These are phyloP conservation scores for Sugiyamaella japonica DNA, from an alignment of 1,139 yeast genomes.

Conservation along the genomic window DNA sequence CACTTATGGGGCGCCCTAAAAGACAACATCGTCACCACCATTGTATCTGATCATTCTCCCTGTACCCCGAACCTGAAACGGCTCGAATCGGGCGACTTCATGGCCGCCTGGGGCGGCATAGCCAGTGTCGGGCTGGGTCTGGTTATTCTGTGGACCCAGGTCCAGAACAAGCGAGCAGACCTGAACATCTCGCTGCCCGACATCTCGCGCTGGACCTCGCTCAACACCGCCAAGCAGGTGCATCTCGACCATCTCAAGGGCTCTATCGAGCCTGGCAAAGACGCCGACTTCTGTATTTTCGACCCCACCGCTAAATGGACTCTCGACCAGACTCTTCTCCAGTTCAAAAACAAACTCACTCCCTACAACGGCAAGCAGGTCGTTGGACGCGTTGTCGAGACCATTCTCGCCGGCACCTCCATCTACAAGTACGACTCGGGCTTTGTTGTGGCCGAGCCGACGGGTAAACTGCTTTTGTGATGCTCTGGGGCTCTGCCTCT, in stretches of 20 bases:
- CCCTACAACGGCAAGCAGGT: constrained; percentile 76
- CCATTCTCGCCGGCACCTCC: constrained; percentile 71
- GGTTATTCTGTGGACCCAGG: constrained; percentile 76
- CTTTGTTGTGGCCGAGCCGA: constrained; percentile 20
- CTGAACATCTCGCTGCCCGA: constrained; percentile 51
- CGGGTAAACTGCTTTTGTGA: constrained; percentile 25
- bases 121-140: constrained; percentile 90
- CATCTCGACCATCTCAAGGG: constrained; percentile 78
- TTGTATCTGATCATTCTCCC: constrained; percentile 94
- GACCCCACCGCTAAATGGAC: constrained; percentile 60
- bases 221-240: constrained; percentile 81
- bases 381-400: constrained; percentile 72
- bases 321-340: constrained; percentile 59
- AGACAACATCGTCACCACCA: constrained; percentile 69
- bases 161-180: constrained; percentile 45
- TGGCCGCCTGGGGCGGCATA: constrained; percentile 97
- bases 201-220: constrained; percentile 74
- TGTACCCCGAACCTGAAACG: constrained; percentile 90
- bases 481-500: background rate
- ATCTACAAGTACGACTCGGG: constrained; percentile 49
- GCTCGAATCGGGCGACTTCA: constrained; percentile 79
- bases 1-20: constrained; percentile 76
- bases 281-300: constrained; percentile 84
- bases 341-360: constrained; percentile 81
- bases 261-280: constrained; percentile 64